phyloP scores from a whole-genome alignment of 768 basidiomycete species.

The Crucibulum laeve region DNA sequence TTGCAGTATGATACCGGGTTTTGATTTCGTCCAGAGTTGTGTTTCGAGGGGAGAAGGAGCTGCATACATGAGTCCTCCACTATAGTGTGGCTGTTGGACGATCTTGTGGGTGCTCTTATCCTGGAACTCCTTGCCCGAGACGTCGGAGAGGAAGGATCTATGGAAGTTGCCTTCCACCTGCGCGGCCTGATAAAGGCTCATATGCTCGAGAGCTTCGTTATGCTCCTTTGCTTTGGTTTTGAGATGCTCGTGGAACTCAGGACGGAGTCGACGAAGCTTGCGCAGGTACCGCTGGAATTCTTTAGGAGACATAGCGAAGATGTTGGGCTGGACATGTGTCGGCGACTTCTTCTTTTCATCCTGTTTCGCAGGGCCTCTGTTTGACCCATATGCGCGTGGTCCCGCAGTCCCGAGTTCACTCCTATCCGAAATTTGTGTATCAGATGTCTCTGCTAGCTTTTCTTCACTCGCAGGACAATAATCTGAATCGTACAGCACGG shows the following conservation, averaged over 20 bases:
- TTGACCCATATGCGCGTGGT: neutral
- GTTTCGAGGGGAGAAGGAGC: constrained; percentile 50
- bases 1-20: constrained; percentile 58
- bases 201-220: constrained; percentile 9
- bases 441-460: too few species aligned
- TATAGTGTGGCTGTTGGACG: constrained; percentile 61
- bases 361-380: neutral
- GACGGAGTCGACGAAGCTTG: constrained; percentile 52
- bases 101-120: constrained; percentile 30
- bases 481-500: too few species aligned
- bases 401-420: constrained; percentile 35
- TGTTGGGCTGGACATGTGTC: constrained; percentile 39
- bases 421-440: too few species aligned
- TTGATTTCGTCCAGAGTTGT: constrained; percentile 41
- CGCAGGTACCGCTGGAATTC: constrained; percentile 58
- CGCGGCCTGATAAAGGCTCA: constrained; percentile 21
- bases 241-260: constrained; percentile 49
- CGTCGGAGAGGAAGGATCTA: constrained; percentile 34
- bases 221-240: constrained; percentile 13
- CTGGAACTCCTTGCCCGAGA: constrained; percentile 15
- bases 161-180: constrained; percentile 15
- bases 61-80: constrained; percentile 60
- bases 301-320: constrained; percentile 53
- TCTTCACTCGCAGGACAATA: too few species aligned
- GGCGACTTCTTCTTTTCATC: constrained; percentile 2